A percentile compares a stretch with the other conserved stretches of the same genome.
Evolutionary conservation across 805 yeast genomes (phyloP).

Genomic region (Zygosaccharomyces lentus): DNA sequence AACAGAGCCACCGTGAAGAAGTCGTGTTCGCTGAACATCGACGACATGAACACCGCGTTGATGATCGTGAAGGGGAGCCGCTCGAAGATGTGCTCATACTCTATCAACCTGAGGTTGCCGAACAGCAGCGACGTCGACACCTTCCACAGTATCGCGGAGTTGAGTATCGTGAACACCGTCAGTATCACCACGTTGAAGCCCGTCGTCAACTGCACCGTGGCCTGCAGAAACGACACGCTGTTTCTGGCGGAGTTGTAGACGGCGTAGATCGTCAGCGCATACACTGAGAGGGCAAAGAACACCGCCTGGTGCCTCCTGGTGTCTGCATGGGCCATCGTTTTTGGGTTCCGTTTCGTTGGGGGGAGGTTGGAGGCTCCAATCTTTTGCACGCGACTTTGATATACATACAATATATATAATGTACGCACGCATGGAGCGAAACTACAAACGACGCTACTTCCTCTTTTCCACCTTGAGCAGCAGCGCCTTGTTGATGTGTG

Average conservation of each 20-base stretch:
- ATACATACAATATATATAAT: background rate
- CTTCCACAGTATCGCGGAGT: constrained; percentile 41
- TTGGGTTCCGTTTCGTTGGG: background rate
- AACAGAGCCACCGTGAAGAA: constrained; percentile 42
- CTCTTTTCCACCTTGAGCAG: constrained; percentile 61
- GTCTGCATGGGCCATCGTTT: constrained; percentile 11
- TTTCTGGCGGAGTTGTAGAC: constrained; percentile 24
- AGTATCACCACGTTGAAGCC: constrained; percentile 44
- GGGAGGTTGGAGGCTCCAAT: background rate
- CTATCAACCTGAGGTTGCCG: constrained; percentile 72
- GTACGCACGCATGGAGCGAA: background rate
- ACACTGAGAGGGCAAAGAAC: constrained; percentile 17
- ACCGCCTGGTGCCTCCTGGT: constrained; percentile 18
- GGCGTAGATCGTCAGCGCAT: constrained; percentile 20
- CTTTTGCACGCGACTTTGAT: constrained; percentile 4
- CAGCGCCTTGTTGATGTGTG: constrained; percentile 82
- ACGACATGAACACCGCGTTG: constrained; percentile 53
- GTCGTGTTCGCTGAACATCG: constrained; percentile 48
- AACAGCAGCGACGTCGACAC: constrained; percentile 52
- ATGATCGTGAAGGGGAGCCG: constrained; percentile 61
- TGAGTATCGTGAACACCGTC: constrained; percentile 43
- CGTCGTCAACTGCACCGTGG: constrained; percentile 47
- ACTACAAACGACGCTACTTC: constrained; percentile 6
- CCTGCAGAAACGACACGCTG: constrained; percentile 36
- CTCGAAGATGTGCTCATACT: constrained; percentile 68